A percentile compares a stretch with the other conserved stretches of the same genome.
Conservation (phyloP, 1,284 basidiomycete genomes). For the Gomphus sp. region DNA sequence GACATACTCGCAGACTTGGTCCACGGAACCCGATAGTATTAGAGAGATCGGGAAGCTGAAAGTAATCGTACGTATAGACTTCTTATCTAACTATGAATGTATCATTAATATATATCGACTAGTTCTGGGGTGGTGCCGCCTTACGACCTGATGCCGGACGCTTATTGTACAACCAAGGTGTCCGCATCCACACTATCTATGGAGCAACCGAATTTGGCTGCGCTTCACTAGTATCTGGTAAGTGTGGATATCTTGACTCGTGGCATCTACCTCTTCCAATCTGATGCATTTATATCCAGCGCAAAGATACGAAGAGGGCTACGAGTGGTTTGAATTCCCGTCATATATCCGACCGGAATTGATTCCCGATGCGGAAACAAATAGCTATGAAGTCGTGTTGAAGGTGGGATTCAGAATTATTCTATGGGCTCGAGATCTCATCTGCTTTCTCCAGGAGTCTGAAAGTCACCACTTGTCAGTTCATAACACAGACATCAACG, state of each 20-base stretch:
- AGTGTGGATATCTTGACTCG: background rate
- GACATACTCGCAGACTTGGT: slow-evolving; percentile 16
- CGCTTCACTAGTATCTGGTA: background rate
- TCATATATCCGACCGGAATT: background rate
- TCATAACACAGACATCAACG: slow-evolving; percentile 21
- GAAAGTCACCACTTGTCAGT: slow-evolving; percentile 16
- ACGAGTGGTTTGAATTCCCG: slow-evolving; percentile 5
- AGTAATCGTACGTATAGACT: slow-evolving; percentile 17
- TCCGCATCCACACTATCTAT: background rate
- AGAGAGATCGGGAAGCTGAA: slow-evolving; percentile 13
- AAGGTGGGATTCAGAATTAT: background rate
- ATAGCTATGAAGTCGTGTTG: background rate
- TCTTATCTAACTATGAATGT: too few species aligned
- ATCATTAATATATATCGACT: too few species aligned
- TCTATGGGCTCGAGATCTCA: background rate
- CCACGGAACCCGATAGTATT: slow-evolving; percentile 15
- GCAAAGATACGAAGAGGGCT: background rate
- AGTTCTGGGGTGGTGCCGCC: too few species aligned
- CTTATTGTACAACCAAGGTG: background rate
- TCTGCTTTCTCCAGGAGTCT: background rate
- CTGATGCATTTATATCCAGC: background rate
- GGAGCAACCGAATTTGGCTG: slow-evolving; percentile 6
- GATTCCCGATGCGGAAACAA: background rate
- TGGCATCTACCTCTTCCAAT: background rate
- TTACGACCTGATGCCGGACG: too few species aligned